Base-by-base conservation (phyloP, 495 filamentous ascomycete species). In the Lepraria neglecta region DNA sequence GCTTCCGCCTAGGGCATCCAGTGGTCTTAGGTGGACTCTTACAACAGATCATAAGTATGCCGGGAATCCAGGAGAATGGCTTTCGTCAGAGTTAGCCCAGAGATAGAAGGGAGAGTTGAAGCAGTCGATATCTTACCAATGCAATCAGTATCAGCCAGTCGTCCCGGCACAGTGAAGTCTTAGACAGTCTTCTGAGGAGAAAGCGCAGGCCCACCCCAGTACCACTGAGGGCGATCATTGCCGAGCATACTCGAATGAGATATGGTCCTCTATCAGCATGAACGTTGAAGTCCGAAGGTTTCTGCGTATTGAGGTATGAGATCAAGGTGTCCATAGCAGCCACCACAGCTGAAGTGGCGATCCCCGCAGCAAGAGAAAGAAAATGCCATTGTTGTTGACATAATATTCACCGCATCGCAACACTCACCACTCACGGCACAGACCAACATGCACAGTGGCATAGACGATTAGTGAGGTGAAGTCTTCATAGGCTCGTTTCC, bases 111-210 rank as follows among this genome's bases (percentile, higher is more conserved):
- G 24, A 24, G 24, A 24, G 24, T 24, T 24, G 24, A 24, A 24
- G 58, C 6, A 21, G 30, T 3, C 30, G 31, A 15, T 42, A 4
- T 27, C 42, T 45, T 65, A 75, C 73, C 67, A 76, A 56, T 43
- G 73, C 73, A 31, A 71, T 51, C 7, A 76, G 40, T 47, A 76
- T 75, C 62, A 76, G 59, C 61, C 71, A 75, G 58, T 76, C 74
- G 61, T 76, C 74, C 62, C 72, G 54, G 30, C 66, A 70, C 11
- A 73, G 53, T 17, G 30, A 65, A 21, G 59, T 62, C 0, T 68
- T 68, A 11, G 65, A 72, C 46, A 75, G 50, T 40, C 60, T 67
- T 24, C 72, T 42, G 0, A 70, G 65, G 35, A 70, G 6, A 15
- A 76, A 56, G 0, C 74, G 72, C 19, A 76, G 52, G 17, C 14